Conservation (phyloP, 1,139 yeast species). For the Taiozyma sp. region DNA sequence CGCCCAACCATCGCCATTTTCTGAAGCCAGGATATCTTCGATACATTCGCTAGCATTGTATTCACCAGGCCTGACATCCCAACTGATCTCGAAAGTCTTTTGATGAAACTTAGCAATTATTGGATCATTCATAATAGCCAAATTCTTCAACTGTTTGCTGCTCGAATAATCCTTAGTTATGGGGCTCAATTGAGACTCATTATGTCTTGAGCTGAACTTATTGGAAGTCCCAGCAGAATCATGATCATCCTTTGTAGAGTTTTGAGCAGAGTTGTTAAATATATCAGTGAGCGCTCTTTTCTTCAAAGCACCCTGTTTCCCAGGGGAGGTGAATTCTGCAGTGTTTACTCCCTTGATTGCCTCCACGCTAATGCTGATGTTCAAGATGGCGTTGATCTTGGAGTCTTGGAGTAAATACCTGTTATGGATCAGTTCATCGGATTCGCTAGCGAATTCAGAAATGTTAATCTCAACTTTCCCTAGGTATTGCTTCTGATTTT, state of each 20-base stretch:
- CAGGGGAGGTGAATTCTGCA: conserved; percentile 24
- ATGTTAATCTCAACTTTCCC: conserved; percentile 68
- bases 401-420: conserved; percentile 70
- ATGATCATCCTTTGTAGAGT: background rate
- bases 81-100: conserved; percentile 61
- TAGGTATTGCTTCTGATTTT: conserved; percentile 29
- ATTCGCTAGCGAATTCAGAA: conserved; percentile 58
- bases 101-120: conserved; percentile 48
- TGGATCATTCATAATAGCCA: conserved; percentile 38
- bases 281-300: background rate
- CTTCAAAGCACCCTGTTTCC: background rate
- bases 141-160: conserved; percentile 6
- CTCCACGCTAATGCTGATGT: conserved; percentile 40
- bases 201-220: background rate
- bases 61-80: conserved; percentile 78
- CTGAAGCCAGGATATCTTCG: conserved; percentile 53
- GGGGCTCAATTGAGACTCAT: background rate
- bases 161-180: conserved; percentile 1
- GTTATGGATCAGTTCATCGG: conserved; percentile 47
- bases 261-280: background rate
- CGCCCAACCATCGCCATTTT: conserved; percentile 70
- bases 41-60: conserved; percentile 68
- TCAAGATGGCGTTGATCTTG: conserved; percentile 74
- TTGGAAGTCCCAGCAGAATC: background rate
- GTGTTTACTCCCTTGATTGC: conserved; percentile 33